A percentile compares a stretch with the other conserved stretches of the same genome.
These are phyloP conservation scores for Trichosporon faecale DNA, from an alignment of 1,284 basidiomycete genomes.

Conservation along the genomic window DNA sequence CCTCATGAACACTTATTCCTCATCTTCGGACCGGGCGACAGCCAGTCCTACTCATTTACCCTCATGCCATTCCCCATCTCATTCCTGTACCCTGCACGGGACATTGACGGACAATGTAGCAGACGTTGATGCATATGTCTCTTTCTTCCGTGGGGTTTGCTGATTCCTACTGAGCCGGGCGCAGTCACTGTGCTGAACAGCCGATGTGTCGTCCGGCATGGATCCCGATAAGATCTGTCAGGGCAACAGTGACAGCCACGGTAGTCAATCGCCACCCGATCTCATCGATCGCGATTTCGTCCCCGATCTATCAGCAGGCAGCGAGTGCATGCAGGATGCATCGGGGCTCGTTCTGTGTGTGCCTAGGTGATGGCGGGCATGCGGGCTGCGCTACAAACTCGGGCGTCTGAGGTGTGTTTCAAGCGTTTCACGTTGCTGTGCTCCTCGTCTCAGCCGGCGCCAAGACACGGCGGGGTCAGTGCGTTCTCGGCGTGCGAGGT, in stretches of 20 bases:
- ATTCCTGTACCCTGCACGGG: background rate
- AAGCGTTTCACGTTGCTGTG: background rate
- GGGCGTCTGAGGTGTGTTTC: background rate
- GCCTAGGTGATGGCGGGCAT: background rate
- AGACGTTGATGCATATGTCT: background rate
- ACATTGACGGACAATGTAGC: constrained; percentile 2
- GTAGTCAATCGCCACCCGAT: too few relatives aligned
- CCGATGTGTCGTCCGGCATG: too few relatives aligned
- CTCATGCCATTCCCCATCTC: background rate
- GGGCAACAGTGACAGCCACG: too few relatives aligned
- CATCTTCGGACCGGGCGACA: background rate
- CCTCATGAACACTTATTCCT: background rate
- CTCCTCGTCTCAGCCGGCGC: background rate
- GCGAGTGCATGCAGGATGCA: background rate
- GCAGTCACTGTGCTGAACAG: too few relatives aligned
- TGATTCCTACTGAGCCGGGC: background rate
- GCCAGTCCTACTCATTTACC: background rate
- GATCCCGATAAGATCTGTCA: too few relatives aligned
- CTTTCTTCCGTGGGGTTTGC: too few relatives aligned
- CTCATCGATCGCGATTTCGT: too few relatives aligned
- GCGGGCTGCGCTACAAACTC: too few relatives aligned
- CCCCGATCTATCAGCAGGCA: too few relatives aligned
- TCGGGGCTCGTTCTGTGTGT: background rate
- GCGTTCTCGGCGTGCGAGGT: too few relatives aligned
- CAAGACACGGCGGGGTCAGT: background rate